A percentile compares a stretch with the other conserved stretches of the same genome.
These are phyloP conservation scores for Pythium plurisporium DNA, from an alignment of 352 stramenopile genomes.

Conservation along the genomic window DNA sequence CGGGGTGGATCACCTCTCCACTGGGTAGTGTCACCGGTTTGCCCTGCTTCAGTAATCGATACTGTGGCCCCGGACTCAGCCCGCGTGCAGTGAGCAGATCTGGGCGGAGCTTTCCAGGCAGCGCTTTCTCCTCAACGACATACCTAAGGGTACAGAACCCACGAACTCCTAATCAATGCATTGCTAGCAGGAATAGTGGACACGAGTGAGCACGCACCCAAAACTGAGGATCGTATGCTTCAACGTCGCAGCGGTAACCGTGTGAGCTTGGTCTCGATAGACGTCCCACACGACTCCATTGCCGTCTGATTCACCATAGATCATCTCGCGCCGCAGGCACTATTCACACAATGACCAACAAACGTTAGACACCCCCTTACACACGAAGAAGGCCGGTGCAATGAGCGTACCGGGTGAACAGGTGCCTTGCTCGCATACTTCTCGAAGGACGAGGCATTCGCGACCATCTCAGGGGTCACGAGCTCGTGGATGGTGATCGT, in stretches of 20 bases:
- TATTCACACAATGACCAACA: conserved; percentile 3
- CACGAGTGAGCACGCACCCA: conserved; percentile 32
- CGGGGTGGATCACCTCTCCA: conserved; percentile 64
- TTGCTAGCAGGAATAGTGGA: neutral
- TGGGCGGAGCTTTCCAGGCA: conserved; percentile 82
- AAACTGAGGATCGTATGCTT: conserved; percentile 81
- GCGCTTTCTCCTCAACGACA: conserved; percentile 69
- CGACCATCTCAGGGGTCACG: conserved; percentile 45
- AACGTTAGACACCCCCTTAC: neutral
- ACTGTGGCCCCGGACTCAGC: conserved; percentile 87
- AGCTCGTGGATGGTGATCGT: conserved; percentile 73
- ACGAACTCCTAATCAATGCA: neutral
- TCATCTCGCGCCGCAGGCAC: conserved; percentile 47
- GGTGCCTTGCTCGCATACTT: conserved; percentile 59
- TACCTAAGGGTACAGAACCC: too few species aligned
- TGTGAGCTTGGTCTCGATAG: conserved; percentile 58
- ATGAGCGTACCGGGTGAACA: conserved; percentile 40
- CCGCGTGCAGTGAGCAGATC: conserved; percentile 75
- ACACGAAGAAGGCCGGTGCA: too few species aligned
- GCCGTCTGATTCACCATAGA: conserved; percentile 52
- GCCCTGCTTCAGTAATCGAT: conserved; percentile 87
- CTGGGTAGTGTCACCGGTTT: conserved; percentile 77
- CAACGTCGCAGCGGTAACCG: conserved; percentile 57
- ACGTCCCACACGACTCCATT: conserved; percentile 68
- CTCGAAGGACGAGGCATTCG: conserved; percentile 43